Evolutionary conservation across 495 filamentous ascomycete species (phyloP).

Genomic region (Trichoderma virens): DNA sequence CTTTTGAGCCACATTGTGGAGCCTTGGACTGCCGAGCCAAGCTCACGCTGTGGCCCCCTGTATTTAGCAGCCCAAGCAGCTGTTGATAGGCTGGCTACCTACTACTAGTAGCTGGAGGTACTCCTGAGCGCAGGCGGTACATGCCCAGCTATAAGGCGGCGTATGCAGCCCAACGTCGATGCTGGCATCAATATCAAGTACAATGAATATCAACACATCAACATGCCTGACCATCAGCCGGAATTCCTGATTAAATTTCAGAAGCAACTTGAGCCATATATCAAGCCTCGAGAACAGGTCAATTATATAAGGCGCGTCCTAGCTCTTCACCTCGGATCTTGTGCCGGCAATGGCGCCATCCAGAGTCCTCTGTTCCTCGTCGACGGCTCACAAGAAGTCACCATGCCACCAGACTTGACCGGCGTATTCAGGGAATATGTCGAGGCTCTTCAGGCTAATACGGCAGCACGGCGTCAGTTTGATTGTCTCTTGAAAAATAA

Average conservation of each 20-base stretch:
- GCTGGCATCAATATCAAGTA: neutral
- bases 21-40: neutral
- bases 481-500: neutral
- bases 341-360: conserved; percentile 22
- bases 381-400: conserved; percentile 19
- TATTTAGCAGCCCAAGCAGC: no score
- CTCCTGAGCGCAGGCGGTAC: neutral
- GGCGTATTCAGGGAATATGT: conserved; percentile 46
- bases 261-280: conserved; percentile 27
- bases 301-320: conserved; percentile 34
- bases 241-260: conserved; percentile 19
- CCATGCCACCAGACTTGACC: conserved; percentile 16
- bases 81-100: no score
- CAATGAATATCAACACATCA: neutral
- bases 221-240: conserved; percentile 10
- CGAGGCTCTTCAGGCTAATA: conserved; percentile 50
- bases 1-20: neutral
- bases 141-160: neutral
- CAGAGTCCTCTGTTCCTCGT: conserved; percentile 31
- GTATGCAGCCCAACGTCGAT: neutral
- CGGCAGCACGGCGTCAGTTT: conserved; percentile 11
- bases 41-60: neutral
- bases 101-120: no score
- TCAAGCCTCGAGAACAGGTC: conserved; percentile 36
- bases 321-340: conserved; percentile 30